Conservation (phyloP, 208 protist species). For the Porcisia deanei region DNA sequence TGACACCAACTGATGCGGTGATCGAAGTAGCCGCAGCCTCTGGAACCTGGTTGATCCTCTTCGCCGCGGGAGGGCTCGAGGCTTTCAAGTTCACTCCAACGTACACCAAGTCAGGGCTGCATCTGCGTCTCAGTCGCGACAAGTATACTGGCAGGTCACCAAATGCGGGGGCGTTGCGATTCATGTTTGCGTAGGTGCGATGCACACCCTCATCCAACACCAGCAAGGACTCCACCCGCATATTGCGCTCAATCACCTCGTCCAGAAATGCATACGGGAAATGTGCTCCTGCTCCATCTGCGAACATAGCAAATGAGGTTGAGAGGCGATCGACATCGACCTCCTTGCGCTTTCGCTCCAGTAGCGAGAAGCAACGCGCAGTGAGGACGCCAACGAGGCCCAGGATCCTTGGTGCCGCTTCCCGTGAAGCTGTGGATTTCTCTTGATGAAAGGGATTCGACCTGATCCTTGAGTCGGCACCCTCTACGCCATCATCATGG, state of each 20-base stretch:
- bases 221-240: conserved; percentile 62
- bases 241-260: conserved; percentile 55
- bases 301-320: conserved; percentile 27
- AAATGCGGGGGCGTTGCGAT: conserved; percentile 52
- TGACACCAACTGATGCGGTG: neutral
- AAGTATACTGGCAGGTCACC: conserved; percentile 85
- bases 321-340: neutral
- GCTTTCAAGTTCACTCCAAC: conserved; percentile 67
- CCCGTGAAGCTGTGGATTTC: neutral
- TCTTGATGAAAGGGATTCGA: no score
- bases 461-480: neutral
- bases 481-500: neutral
- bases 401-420: conserved; percentile 15
- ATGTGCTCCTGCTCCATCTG: conserved; percentile 4
- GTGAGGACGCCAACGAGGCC: conserved; percentile 12
- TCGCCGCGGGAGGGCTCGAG: conserved; percentile 8
- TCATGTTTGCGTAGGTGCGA: conserved; percentile 73
- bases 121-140: conserved; percentile 70
- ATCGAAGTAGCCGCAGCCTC: neutral
- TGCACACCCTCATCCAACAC: conserved; percentile 69
- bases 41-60: neutral
- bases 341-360: conserved; percentile 13
- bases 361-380: conserved; percentile 10
- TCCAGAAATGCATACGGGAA: conserved; percentile 88
- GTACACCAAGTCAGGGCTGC: conserved; percentile 92